Percentiles rank a stretch among this genome's conserved stretches.
Evolutionary conservation across 441 rosid genomes (phyloP).

Genomic region (Adansonia madagascariensis): DNA sequence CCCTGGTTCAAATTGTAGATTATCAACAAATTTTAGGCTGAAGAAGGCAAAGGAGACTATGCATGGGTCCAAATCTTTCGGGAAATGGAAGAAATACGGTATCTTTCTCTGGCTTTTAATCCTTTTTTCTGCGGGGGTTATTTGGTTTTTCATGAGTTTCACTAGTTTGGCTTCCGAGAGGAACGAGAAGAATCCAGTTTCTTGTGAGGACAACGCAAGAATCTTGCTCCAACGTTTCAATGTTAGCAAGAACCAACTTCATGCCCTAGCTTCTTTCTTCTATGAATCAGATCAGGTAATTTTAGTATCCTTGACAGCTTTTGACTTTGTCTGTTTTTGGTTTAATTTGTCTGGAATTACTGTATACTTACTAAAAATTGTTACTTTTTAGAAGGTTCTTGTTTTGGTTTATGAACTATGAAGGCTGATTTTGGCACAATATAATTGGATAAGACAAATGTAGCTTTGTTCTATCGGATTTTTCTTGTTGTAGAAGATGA

Average conservation of each 20-base stretch:
- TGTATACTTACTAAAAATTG: not conserved
- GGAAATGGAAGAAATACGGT: constrained; percentile 54
- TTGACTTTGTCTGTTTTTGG: constrained; percentile 12
- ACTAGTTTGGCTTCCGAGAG: constrained; percentile 30
- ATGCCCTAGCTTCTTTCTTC: constrained; percentile 58
- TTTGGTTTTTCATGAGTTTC: constrained; percentile 46
- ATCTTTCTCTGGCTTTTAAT: constrained; percentile 49
- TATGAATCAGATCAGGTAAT: constrained; percentile 82
- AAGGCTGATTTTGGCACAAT: constrained; percentile 25
- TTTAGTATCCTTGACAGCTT: constrained; percentile 21
- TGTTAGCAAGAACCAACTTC: constrained; percentile 54
- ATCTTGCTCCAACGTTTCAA: constrained; percentile 49
- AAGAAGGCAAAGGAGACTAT: constrained; percentile 54
- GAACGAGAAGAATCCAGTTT: constrained; percentile 31
- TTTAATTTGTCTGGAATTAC: constrained; percentile 22
- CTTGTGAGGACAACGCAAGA: constrained; percentile 45
- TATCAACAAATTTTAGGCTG: constrained; percentile 45
- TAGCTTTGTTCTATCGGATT: constrained; percentile 20
- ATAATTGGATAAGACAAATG: constrained; percentile 26
- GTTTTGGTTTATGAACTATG: constrained; percentile 28
- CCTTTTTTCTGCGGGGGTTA: constrained; percentile 39
- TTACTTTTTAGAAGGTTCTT: constrained; percentile 18
- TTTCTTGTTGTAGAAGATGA: constrained; percentile 3
- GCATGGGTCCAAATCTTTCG: constrained; percentile 40
- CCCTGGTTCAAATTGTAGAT: constrained; percentile 50